Percentiles rank a stretch among this genome's conserved stretches.
Conservation (phyloP, 2,329 filamentous ascomycete genomes). For the Tolypocladium nubicola region DNA sequence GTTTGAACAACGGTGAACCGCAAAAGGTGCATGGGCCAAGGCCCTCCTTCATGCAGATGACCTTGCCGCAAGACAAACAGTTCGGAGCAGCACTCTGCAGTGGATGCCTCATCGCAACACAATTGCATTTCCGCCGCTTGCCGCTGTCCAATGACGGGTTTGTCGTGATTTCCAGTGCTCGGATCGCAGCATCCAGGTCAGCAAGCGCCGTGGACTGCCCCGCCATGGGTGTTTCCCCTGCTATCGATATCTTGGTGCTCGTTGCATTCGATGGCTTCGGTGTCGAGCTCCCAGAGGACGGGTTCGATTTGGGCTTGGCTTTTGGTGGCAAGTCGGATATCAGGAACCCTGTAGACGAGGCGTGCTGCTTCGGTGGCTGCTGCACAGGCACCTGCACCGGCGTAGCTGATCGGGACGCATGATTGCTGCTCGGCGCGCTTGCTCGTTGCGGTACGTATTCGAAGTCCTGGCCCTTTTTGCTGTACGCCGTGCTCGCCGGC, state of each 20-base stretch:
- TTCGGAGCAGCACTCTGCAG: conserved; percentile 88
- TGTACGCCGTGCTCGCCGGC: conserved; percentile 59
- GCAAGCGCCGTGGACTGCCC: conserved; percentile 65
- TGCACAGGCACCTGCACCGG: conserved; percentile 22
- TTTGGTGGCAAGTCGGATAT: conserved; percentile 64
- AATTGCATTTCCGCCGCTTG: conserved; percentile 65
- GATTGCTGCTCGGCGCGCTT: conserved; percentile 26
- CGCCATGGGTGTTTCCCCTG: conserved; percentile 73
- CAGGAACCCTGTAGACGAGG: conserved; percentile 59
- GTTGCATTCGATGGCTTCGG: conserved; percentile 38
- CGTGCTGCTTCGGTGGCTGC: conserved; percentile 40
- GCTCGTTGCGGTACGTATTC: conserved; percentile 58
- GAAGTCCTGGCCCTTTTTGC: conserved; percentile 57
- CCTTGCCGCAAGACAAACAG: conserved; percentile 85
- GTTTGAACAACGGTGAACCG: conserved; percentile 58
- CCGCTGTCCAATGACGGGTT: conserved; percentile 57
- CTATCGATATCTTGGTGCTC: conserved; percentile 58
- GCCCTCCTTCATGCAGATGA: conserved; percentile 89
- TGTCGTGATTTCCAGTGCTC: conserved; percentile 80
- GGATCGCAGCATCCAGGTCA: conserved; percentile 71
- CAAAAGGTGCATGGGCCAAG: conserved; percentile 92
- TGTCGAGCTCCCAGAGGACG: conserved; percentile 40
- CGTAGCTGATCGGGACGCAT: conserved; percentile 25
- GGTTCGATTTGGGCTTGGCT: conserved; percentile 43
- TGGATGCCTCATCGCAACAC: conserved; percentile 79